These are phyloP conservation scores for Curvularia sp. DNA, from an alignment of 2,329 filamentous ascomycete species.

Conservation along the genomic window DNA sequence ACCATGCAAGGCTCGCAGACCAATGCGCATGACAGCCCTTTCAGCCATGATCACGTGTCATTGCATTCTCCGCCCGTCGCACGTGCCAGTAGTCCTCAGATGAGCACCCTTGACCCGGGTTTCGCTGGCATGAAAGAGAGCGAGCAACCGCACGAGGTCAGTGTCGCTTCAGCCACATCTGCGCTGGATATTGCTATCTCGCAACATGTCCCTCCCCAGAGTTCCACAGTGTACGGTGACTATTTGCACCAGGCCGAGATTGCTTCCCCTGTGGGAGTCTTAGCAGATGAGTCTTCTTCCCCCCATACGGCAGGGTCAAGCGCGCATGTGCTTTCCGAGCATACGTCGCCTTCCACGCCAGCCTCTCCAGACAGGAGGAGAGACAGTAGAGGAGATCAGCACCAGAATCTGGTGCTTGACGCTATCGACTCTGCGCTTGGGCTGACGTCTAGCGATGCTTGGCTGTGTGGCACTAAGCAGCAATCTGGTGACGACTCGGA, in stretches of 20 bases:
- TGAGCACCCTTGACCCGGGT: background rate
- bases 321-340: background rate
- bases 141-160: background rate
- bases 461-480: background rate
- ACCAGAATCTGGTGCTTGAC: background rate
- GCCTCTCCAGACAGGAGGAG: background rate
- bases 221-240: background rate
- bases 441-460: background rate
- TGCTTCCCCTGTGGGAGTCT: background rate
- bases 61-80: background rate
- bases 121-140: background rate
- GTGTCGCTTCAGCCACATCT: background rate
- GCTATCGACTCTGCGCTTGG: slow-evolving; percentile 1
- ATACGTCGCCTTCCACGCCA: background rate
- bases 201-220: background rate
- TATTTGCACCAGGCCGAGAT: background rate
- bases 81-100: background rate
- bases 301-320: background rate
- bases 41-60: background rate
- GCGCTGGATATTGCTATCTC: background rate
- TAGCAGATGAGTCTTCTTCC: background rate
- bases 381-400: background rate
- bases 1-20: background rate
- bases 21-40: background rate
- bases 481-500: background rate